phyloP scores from a whole-genome alignment of 495 filamentous ascomycete genomes.

The Daldinia childiae region DNA sequence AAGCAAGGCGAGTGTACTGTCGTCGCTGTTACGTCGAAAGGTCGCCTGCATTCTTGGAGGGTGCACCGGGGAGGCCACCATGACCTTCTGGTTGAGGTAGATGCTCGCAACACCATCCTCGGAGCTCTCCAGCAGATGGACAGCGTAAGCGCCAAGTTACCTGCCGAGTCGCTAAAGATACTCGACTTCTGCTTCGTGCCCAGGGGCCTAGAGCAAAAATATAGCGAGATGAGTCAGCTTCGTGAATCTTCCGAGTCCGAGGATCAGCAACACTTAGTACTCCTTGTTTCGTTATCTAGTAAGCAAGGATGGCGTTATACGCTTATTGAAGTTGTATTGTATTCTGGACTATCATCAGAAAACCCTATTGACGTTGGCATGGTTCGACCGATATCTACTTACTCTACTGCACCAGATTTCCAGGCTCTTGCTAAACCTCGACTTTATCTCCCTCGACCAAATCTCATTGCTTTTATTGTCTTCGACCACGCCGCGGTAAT shows the following conservation, averaged over 20 bases:
- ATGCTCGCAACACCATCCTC: constrained; percentile 50
- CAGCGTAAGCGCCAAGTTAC: constrained; percentile 27
- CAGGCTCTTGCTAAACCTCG: constrained; percentile 64
- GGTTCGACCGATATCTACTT: constrained; percentile 70
- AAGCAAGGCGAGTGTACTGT: constrained; percentile 86
- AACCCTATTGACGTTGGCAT: constrained; percentile 55
- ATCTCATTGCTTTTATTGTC: constrained; percentile 81
- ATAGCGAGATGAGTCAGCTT: constrained; percentile 54
- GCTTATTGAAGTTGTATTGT: constrained; percentile 57
- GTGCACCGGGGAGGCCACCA: constrained; percentile 81
- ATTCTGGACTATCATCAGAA: constrained; percentile 37
- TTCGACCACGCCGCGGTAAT: constrained; percentile 80
- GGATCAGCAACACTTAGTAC: constrained; percentile 57
- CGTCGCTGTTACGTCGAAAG: constrained; percentile 76
- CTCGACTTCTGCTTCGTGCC: constrained; percentile 61
- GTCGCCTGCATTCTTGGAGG: constrained; percentile 83
- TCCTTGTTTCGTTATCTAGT: constrained; percentile 51
- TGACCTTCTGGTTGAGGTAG: constrained; percentile 61
- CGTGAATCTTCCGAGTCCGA: constrained; percentile 51
- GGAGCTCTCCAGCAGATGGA: constrained; percentile 49
- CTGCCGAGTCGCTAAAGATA: constrained; percentile 56
- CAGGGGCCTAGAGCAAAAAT: constrained; percentile 52
- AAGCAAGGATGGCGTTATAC: constrained; percentile 51
- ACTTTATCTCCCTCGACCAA: constrained; percentile 79
- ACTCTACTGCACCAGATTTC: constrained; percentile 58